Percentiles rank a stretch among this genome's conserved stretches.
These are phyloP conservation scores for Ogataea parapolymorpha DNA, from an alignment of 805 yeast species.

Conservation along the genomic window DNA sequence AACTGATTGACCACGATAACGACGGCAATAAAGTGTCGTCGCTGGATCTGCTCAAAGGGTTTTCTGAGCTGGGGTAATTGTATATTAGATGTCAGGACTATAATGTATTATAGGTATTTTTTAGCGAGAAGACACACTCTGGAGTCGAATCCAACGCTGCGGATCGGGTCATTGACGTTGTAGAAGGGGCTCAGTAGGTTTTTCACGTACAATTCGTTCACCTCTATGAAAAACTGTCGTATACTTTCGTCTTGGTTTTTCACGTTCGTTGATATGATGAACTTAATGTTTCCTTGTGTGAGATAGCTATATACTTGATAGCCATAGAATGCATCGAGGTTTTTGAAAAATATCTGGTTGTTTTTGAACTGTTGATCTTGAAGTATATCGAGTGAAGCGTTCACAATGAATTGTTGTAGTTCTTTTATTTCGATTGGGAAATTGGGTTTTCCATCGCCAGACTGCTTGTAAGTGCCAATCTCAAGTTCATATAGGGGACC, in stretches of 20 bases:
- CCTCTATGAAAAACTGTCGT: slow-evolving; percentile 77
- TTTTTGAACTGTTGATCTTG: slow-evolving; percentile 86
- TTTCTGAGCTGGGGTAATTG: slow-evolving; percentile 22
- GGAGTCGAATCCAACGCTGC: slow-evolving; percentile 70
- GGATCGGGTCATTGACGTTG: slow-evolving; percentile 67
- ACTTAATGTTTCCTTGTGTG: slow-evolving; percentile 83
- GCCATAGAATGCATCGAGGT: slow-evolving; percentile 83
- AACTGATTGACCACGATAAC: slow-evolving; percentile 19
- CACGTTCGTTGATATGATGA: slow-evolving; percentile 65
- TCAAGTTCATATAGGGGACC: slow-evolving; percentile 85
- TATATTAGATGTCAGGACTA: slow-evolving; percentile 17
- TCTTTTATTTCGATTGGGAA: slow-evolving; percentile 73
- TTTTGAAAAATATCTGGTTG: slow-evolving; percentile 63
- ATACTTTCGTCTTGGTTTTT: slow-evolving; percentile 64
- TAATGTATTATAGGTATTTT: slow-evolving; percentile 54
- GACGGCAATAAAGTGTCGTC: slow-evolving; percentile 30
- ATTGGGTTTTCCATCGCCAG: slow-evolving; percentile 59
- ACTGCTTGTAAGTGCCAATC: slow-evolving; percentile 68
- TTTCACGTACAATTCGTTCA: slow-evolving; percentile 85
- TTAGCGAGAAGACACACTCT: slow-evolving; percentile 69
- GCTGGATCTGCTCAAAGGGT: slow-evolving; percentile 34
- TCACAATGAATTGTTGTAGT: slow-evolving; percentile 81
- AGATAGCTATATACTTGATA: slow-evolving; percentile 77
- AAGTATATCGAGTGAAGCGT: slow-evolving; percentile 85
- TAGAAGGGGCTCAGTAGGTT: slow-evolving; percentile 85